Evolutionary conservation across 352 stramenopile genomes (phyloP).

Genomic region (Globisporangium abappressorium): DNA sequence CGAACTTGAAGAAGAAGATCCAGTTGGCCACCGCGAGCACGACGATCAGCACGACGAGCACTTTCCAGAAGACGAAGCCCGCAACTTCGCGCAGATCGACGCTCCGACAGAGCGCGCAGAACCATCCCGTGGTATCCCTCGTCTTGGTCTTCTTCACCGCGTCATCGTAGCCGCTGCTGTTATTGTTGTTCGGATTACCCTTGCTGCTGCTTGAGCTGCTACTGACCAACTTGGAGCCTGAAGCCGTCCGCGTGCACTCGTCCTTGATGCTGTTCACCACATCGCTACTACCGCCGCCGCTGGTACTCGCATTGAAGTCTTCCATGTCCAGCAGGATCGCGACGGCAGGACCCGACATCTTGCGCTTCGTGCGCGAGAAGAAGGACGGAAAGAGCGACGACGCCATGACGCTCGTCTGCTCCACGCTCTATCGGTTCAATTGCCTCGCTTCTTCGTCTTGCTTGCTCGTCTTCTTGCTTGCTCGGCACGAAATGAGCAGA

Average conservation of each 20-base stretch:
- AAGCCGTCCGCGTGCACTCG: slow-evolving; percentile 2
- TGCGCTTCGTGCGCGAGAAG: slow-evolving; percentile 47
- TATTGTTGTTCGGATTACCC: neutral
- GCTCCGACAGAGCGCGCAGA: slow-evolving; percentile 26
- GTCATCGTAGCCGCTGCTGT: neutral
- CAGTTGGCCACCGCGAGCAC: slow-evolving; percentile 46
- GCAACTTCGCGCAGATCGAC: slow-evolving; percentile 43
- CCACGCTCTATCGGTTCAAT: neutral
- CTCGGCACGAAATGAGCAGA: neutral
- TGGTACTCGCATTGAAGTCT: neutral
- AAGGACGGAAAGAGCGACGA: slow-evolving; percentile 5
- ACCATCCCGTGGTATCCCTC: neutral
- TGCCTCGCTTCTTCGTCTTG: neutral
- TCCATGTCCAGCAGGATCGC: slow-evolving; percentile 21
- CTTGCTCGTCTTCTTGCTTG: neutral
- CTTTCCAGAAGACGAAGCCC: slow-evolving; percentile 38
- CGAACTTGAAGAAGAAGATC: slow-evolving; percentile 69
- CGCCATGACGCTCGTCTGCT: neutral
- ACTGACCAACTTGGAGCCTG: neutral
- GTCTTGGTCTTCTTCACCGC: slow-evolving; percentile 2
- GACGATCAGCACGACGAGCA: slow-evolving; percentile 40
- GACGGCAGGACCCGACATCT: slow-evolving; percentile 48
- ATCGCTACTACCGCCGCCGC: neutral
- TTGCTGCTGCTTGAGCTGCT: neutral
- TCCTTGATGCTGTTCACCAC: slow-evolving; percentile 1